phyloP scores from a whole-genome alignment of 1,139 yeast genomes.

The Zygosaccharomyces sapae region DNA sequence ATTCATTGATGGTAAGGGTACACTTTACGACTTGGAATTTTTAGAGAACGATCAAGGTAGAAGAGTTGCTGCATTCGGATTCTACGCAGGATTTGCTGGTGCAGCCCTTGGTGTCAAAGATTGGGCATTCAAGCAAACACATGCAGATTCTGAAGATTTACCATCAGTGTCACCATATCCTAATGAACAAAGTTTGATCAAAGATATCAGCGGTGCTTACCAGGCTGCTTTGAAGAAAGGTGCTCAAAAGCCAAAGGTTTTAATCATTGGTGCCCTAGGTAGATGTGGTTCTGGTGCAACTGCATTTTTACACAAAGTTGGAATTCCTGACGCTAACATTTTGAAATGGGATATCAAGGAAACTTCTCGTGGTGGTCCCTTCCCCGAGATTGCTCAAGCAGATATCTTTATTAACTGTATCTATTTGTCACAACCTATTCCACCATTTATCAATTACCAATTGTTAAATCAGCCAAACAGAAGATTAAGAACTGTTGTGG shows the following conservation, averaged over 20 bases:
- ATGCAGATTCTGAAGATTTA: conserved; percentile 59
- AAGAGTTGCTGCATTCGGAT: conserved; percentile 98
- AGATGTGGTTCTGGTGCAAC: conserved; percentile 98
- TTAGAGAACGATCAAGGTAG: conserved; percentile 91
- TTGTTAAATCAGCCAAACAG: conserved; percentile 60
- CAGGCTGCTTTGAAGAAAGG: conserved; percentile 56
- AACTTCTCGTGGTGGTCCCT: conserved; percentile 96
- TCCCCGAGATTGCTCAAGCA: conserved; percentile 77
- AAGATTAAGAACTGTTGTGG: conserved; percentile 85
- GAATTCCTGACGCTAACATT: conserved; percentile 80
- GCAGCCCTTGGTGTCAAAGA: conserved; percentile 93
- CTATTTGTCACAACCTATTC: conserved; percentile 85
- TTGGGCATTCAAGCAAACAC: conserved; percentile 87
- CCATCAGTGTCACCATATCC: conserved; percentile 80
- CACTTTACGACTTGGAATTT: conserved; percentile 88
- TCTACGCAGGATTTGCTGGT: conserved; percentile 98
- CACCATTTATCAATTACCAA: conserved; percentile 79
- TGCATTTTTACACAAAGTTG: conserved; percentile 73
- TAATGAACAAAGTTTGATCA: conserved; percentile 68
- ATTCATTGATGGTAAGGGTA: conserved; percentile 88
- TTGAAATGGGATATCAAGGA: conserved; percentile 95
- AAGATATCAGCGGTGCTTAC: conserved; percentile 62
- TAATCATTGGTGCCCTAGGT: conserved; percentile 95
- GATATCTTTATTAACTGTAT: conserved; percentile 95
- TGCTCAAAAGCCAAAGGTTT: conserved; percentile 68